Evolutionary conservation across 257 asterid genomes (phyloP), one percentile per base, ranked within the genome.

Genomic region (Buddleja alternifolia): DNA sequence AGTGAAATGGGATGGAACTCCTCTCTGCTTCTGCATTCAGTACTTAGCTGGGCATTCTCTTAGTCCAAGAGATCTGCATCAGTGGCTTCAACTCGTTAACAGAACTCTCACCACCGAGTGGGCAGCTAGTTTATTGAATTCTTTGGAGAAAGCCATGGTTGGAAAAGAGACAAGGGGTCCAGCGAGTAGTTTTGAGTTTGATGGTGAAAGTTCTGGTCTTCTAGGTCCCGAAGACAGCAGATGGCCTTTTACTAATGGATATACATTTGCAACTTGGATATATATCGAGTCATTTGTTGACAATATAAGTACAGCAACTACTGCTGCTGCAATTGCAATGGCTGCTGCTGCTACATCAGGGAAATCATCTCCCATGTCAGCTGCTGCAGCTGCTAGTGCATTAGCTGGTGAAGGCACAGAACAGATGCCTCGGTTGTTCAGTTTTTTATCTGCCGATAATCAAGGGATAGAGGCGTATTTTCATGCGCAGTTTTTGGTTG

Each of bases 371-470:
- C 96, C 93, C 42, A 89, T 93, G 96, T 90, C 99, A 53, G 99
- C 97, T 64, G 99, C 99, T 45, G 99, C 99, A 39, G 97, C 99
- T 66, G 99, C 99, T 73, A 87, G 96, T 83, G 99, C 99, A 46
- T 84, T 93, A 71, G 97, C 99, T 76, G 99, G 99, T 76, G 99
- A 93, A 85, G 97, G 99, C 77, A 90, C 96, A 1, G 96, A 90
- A 56, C 99, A 93, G 72, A 93, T 93, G 99, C 99, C 99, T 63
- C 95, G 99, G 9, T 88, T 93, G 47, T 93, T 90, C 78, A 93
- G 99, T 77, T 90, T 93, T 80, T 81, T 93, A 66, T 88, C 99
- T 77, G 93, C 99, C 79, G 99, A 93, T 67, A 93, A 93, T 82
- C 97, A 85, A 71, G 99, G 99, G 80, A 88, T 93, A 90, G 98